A percentile compares a stretch with the other conserved stretches of the same genome.
Conservation (phyloP, 371 early-diverging fungal species). For the Mortierella sp. region DNA sequence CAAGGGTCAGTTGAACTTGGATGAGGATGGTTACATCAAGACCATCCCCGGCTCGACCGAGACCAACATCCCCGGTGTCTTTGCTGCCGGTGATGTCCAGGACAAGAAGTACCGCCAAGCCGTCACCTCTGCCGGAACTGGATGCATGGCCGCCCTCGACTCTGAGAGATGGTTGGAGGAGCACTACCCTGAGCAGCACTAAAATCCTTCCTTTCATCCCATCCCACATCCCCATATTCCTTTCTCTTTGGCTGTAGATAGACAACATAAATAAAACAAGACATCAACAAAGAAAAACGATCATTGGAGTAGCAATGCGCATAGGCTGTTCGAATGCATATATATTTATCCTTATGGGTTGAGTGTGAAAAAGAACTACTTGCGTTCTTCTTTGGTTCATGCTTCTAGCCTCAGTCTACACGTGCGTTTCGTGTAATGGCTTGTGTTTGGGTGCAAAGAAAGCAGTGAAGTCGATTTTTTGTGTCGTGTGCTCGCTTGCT, state of each 20-base stretch:
- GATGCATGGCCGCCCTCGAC: conserved; percentile 98
- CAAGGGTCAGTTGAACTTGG: conserved; percentile 80
- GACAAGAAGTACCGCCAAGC: conserved; percentile 95
- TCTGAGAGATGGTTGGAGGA: conserved; percentile 86
- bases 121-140: conserved; percentile 81
- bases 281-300: neutral
- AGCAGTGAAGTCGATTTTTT: neutral
- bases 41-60: conserved; percentile 85
- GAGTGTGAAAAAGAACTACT: neutral
- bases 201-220: neutral
- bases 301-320: too few relatives aligned
- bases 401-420: neutral
- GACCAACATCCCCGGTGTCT: conserved; percentile 93
- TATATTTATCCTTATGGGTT: neutral
- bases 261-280: conserved; percentile 19
- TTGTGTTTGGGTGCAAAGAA: neutral
- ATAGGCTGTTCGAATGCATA: too few relatives aligned
- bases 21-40: conserved; percentile 93
- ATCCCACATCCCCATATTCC: too few relatives aligned
- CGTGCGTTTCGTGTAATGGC: conserved; percentile 9
- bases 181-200: conserved; percentile 61
- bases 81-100: conserved; percentile 99
- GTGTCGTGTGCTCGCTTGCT: neutral
- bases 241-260: conserved; percentile 20
- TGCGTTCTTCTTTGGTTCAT: neutral